Base-by-base conservation (phyloP, 805 yeast species). In the Candida corydali region DNA sequence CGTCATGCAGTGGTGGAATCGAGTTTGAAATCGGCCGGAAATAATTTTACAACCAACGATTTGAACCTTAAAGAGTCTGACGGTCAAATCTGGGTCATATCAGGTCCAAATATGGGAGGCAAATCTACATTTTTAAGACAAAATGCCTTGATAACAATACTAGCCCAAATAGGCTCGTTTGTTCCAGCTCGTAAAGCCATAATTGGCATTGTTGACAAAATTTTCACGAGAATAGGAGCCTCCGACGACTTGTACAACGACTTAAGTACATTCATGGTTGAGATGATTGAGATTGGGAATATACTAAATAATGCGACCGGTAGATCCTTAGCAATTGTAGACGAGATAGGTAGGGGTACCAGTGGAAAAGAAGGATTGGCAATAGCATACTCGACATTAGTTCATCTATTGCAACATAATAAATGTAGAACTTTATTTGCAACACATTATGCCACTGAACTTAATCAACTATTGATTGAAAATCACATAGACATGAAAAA, bases 101-200 rank as follows among this genome's bases (percentile, higher is more conserved):
- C 95, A 0, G 95, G 95, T 0, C 93, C 94, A 0, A 85, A 85
- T 48, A 84, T 85, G 89, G 95, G 95, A 7, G 95, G 95, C 1
- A 86, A 86, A 50, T 79, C 87, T 17, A 80, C 89, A 0, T 80
- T 76, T 49, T 82, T 83, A 18, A 69, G 87, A 35, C 89, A 83
- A 47, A 73, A 83, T 24, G 95, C 93, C 0, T 55, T 86, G 14
- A 69, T 78, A 11, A 78, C 76, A 10, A 76, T 86, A 12, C 69
- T 85, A 75, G 80, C 84, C 0, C 94, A 85, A 50, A 67, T 83
- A 3, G 94, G 94, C 1, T 71, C 82, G 40, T 85, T 64, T 53
- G 76, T 86, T 0, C 93, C 95, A 0, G 88, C 91, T 2, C 52
- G 59, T 2, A 45, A 47, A 2, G 83, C 84, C 2, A 60, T 63